Conservation (phyloP, 2,329 filamentous ascomycete genomes). For the Colletotrichum aenigma region DNA sequence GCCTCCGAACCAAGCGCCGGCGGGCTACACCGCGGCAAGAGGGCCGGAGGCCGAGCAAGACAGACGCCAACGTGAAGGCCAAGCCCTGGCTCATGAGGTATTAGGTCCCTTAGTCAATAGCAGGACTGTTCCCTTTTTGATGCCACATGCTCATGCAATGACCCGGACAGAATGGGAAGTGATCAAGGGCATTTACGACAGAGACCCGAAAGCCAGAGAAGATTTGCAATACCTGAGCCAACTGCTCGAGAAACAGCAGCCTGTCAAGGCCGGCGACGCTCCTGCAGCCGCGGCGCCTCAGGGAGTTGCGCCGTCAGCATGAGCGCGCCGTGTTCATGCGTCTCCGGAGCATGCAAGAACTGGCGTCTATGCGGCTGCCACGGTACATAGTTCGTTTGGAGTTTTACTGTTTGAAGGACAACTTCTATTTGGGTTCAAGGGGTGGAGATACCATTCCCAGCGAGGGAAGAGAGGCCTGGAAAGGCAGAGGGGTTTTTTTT, state of each 20-base stretch:
- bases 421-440: neutral
- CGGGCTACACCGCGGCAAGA: constrained; percentile 16
- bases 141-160: constrained; percentile 72
- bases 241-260: constrained; percentile 54
- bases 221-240: constrained; percentile 63
- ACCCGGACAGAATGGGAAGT: constrained; percentile 76
- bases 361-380: neutral
- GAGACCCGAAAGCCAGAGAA: constrained; percentile 67
- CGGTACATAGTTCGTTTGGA: neutral
- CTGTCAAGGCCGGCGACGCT: neutral
- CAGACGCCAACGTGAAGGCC: constrained; percentile 54
- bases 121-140: constrained; percentile 71
- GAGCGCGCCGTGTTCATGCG: neutral
- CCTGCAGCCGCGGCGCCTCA: neutral
- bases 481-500: neutral
- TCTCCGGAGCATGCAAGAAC: neutral
- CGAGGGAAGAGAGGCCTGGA: neutral
- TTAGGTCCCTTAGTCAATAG: constrained; percentile 66
- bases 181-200: constrained; percentile 70
- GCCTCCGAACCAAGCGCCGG: constrained; percentile 24
- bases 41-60: constrained; percentile 37
- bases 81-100: constrained; percentile 64
- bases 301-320: constrained; percentile 12
- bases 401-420: neutral
- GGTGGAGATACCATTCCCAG: neutral